A percentile compares a stretch with the other conserved stretches of the same genome.
Evolutionary conservation across 1,284 basidiomycete genomes (phyloP).

Genomic region (Meripilus lineatus): DNA sequence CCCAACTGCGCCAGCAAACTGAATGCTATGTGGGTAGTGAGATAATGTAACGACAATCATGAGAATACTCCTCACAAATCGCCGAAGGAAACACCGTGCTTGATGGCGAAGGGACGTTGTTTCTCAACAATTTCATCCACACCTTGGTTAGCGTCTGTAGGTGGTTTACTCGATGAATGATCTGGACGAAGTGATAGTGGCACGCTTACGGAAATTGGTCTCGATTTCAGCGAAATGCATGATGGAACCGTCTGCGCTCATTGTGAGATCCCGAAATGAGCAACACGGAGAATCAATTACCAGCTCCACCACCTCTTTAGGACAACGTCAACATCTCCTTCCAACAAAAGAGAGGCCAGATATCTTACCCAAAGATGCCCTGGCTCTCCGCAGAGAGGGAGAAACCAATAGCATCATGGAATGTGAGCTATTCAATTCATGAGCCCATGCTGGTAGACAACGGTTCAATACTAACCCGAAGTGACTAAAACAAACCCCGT

Average conservation of each 20-base stretch:
- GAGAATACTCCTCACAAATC: conserved; percentile 28
- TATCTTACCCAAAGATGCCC: conserved; percentile 28
- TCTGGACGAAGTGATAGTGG: background rate
- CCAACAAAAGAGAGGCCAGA: background rate
- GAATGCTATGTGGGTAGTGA: conserved; percentile 25
- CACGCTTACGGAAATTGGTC: conserved; percentile 22
- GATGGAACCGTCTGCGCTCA: conserved; percentile 30
- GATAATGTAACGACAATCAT: background rate
- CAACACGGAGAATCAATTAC: conserved; percentile 3
- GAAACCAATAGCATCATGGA: conserved; percentile 38
- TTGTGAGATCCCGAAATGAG: background rate
- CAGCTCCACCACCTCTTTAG: conserved; percentile 25
- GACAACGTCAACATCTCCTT: background rate
- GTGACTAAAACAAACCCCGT: conserved; percentile 13
- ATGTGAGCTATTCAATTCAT: conserved; percentile 19
- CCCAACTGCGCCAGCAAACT: conserved; percentile 39
- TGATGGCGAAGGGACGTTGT: conserved; percentile 29
- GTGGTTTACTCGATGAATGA: background rate
- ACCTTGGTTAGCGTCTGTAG: conserved; percentile 26
- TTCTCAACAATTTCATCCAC: conserved; percentile 31
- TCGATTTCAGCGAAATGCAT: conserved; percentile 31
- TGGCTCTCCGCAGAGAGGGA: conserved; percentile 16
- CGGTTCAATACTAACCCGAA: conserved; percentile 14
- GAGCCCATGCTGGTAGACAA: background rate
- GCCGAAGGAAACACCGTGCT: conserved; percentile 33